Conservation (phyloP, 768 basidiomycete species). For the Boletus rubropictus region DNA sequence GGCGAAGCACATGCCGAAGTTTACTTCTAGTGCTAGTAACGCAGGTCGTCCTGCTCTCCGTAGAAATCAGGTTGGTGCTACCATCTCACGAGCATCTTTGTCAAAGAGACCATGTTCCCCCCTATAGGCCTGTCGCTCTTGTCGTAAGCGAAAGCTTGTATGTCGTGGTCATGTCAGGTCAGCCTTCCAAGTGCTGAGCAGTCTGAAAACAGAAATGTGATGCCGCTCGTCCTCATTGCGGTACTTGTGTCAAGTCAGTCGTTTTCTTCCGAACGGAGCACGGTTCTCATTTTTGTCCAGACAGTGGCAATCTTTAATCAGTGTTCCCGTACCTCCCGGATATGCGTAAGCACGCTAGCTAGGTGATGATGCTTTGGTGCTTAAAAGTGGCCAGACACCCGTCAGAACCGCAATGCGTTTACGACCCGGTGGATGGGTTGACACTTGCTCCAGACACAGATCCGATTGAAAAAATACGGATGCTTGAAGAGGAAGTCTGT, state of each 20-base stretch:
- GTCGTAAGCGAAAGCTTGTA: conserved; percentile 81
- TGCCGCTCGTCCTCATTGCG: conserved; percentile 78
- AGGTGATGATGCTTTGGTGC: not conserved
- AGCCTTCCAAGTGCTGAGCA: conserved; percentile 3
- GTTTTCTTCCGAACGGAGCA: not conserved
- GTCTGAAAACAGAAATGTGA: conserved; percentile 67
- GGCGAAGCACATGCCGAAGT: conserved; percentile 58
- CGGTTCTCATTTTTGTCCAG: conserved; percentile 33
- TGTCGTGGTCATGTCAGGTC: conserved; percentile 22
- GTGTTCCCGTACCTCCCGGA: conserved; percentile 80
- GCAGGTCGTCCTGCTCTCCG: conserved; percentile 61
- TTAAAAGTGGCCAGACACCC: conserved; percentile 54
- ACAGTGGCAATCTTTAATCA: conserved; percentile 76
- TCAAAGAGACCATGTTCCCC: not conserved
- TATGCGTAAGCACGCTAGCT: conserved; percentile 55
- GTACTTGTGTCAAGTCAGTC: conserved; percentile 78
- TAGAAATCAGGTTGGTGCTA: conserved; percentile 60
- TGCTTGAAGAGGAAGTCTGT: conserved; percentile 77
- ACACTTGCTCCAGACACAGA: conserved; percentile 71
- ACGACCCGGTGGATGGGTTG: conserved; percentile 82
- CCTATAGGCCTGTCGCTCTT: conserved; percentile 68
- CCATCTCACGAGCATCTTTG: conserved; percentile 6
- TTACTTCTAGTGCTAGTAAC: conserved; percentile 31
- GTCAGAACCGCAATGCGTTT: conserved; percentile 77
- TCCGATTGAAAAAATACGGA: conserved; percentile 71